Base-by-base conservation (phyloP, 1,284 basidiomycete genomes). In the Wolfiporia cocos region DNA sequence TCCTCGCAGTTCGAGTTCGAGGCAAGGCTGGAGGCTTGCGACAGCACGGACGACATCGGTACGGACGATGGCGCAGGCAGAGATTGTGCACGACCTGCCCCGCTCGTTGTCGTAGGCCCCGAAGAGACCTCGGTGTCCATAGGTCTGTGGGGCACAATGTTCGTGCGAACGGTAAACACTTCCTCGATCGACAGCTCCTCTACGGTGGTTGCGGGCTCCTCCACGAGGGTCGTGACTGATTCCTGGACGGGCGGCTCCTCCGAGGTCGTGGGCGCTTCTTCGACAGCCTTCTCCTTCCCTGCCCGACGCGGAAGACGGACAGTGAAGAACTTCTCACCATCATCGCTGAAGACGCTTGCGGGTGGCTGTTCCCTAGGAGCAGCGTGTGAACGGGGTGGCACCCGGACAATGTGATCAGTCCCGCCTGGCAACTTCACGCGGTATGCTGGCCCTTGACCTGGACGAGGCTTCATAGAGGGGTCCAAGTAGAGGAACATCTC, bases 401-500 rank as follows among this genome's bases (percentile, higher is more conserved):
- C 43, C 30, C 60, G 54, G 35, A 67, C 56, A 30, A 65, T 55
- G 30, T 54, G 53, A 7, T 59, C 62, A 9, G 53, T 49, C 5
- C 49, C 47, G 17, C 78, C 78, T 5, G 82, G 76, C 17, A 89
- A 58, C 53, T 74, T 81, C 41, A 89, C 69, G 29, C 79, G 74
- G 48, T 76, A 71, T 14, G 64, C 68, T 19, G 70, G 66, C 3
- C 69, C 71, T 36, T 74, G 71, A 24, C 78, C 76, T 12, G 63
- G 63, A 23, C 76, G 74, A 17, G 76, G 69, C 56, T 79, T 81
- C 17, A 76, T 62, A 19, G 72, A 58, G 17, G 69, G 55, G 39
- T 87, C 83, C 39, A 73, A 69, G 63, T 80, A 81, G 19, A 89
- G 73, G 58, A 78, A 84, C 1, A 68, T 70, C 53, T 88, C 85